A percentile compares a stretch with the other conserved stretches of the same genome.
These are phyloP conservation scores for Pyricularia sp. DNA, from an alignment of 2,329 filamentous ascomycete genomes.

Conservation along the genomic window DNA sequence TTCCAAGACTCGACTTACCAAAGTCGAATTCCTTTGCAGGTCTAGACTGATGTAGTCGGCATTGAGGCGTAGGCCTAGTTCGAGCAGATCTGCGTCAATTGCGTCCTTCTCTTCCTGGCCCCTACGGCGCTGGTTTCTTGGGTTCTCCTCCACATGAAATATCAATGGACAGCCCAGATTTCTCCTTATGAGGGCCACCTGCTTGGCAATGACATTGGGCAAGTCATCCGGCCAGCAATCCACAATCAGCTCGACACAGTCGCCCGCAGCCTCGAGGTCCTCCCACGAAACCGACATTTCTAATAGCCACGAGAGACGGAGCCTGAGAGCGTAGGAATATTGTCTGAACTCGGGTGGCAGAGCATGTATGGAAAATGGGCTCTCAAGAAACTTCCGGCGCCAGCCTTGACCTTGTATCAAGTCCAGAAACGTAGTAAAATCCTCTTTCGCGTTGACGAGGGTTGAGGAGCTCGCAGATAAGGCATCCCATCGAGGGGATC, in stretches of 20 bases:
- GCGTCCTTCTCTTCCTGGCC: constrained; percentile 25
- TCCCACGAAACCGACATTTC: constrained; percentile 39
- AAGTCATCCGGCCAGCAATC: constrained; percentile 45
- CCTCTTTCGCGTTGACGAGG: constrained; percentile 49
- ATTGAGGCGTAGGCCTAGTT: constrained; percentile 55
- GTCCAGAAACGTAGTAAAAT: constrained; percentile 50
- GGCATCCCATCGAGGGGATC: constrained; percentile 11
- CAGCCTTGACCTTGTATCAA: constrained; percentile 44
- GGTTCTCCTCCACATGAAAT: constrained; percentile 43
- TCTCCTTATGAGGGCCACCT: constrained; percentile 47
- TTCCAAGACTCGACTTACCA: constrained; percentile 38
- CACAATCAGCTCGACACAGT: constrained; percentile 51
- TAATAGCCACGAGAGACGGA: constrained; percentile 51
- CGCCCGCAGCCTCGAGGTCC: constrained; percentile 46
- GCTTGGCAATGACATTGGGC: constrained; percentile 38
- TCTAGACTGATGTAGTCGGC: constrained; percentile 59
- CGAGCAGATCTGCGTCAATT: constrained; percentile 47
- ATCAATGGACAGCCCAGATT: constrained; percentile 47
- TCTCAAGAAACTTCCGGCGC: constrained; percentile 43
- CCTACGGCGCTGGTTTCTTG: constrained; percentile 30
- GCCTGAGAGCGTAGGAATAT: constrained; percentile 51
- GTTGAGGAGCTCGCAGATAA: constrained; percentile 42
- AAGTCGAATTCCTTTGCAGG: constrained; percentile 41
- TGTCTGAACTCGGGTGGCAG: constrained; percentile 48
- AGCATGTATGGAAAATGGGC: constrained; percentile 50